Base-by-base conservation (phyloP, 2,329 filamentous ascomycete genomes). In the Aschersonia sp. region DNA sequence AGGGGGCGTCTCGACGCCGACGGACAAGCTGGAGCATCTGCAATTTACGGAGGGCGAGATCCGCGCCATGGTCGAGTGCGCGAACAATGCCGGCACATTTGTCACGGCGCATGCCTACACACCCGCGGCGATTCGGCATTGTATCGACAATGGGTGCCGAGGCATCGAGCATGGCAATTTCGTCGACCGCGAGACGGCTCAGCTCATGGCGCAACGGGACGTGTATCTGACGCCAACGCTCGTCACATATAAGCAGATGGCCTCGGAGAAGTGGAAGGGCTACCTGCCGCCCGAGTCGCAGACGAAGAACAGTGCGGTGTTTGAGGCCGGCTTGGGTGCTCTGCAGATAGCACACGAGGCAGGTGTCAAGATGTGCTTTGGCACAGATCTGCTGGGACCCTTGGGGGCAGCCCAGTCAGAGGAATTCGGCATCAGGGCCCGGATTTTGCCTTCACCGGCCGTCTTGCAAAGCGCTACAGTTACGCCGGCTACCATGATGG, bases 31-130 rank as follows among this genome's bases (percentile, higher is more conserved):
- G 9, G 67, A 71, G 6, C 67, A 71, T 53, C 59, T 72, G 11
- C 77, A 81, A 56, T 81, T 79, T 58, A 74, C 74, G 0, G 61
- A 67, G 0, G 71, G 69, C 37, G 78, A 81, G 61, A 71, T 81
- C 47, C 60, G 60, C 40, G 74, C 76, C 5, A 75, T 80, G 44
- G 63, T 64, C 5, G 68, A 68, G 30, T 69, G 71, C 2, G 75
- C 76, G 0, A 60, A 56, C 5, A 68, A 72, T 49, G 60, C 64
- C 7, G 67, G 68, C 4, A 77, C 70, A 0, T 76, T 70, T 52
- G 75, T 78, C 2, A 79, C 75, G 1, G 71, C 72, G 2, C 76
- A 80, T 53, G 73, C 73, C 1, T 79, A 80, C 57, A 79, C 75
- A 0, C 67, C 72, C 4, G 57, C 62, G 42, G 68, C 74, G 0